A percentile compares a stretch with the other conserved stretches of the same genome.
phyloP scores from a whole-genome alignment of 2,329 filamentous ascomycete species.

The Nigrospora oryzae region DNA sequence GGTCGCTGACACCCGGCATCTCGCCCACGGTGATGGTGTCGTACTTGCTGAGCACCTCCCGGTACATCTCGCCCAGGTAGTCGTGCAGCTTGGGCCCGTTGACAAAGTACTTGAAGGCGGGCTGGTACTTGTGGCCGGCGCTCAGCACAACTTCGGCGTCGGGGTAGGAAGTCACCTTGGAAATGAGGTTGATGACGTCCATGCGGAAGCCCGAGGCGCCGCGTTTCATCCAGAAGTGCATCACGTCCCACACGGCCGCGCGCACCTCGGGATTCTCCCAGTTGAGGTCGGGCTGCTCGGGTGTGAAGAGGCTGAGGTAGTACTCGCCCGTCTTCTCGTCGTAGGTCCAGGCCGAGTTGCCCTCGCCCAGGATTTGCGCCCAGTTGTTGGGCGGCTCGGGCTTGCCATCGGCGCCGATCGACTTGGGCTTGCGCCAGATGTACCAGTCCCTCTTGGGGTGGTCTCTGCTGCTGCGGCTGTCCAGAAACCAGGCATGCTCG shows the following conservation, averaged over 20 bases:
- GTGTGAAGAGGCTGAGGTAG: slow-evolving; percentile 68
- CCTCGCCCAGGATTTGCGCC: slow-evolving; percentile 51
- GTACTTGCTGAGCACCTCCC: slow-evolving; percentile 47
- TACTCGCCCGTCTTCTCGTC: slow-evolving; percentile 67
- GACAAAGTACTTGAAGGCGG: slow-evolving; percentile 48
- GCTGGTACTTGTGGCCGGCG: slow-evolving; percentile 36
- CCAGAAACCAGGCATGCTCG: slow-evolving; percentile 63
- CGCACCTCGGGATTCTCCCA: slow-evolving; percentile 67
- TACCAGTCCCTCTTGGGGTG: slow-evolving; percentile 65
- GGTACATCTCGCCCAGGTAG: slow-evolving; percentile 58
- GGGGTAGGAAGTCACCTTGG: slow-evolving; percentile 49
- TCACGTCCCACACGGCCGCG: slow-evolving; percentile 61
- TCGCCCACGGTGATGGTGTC: slow-evolving; percentile 65
- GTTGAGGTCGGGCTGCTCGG: slow-evolving; percentile 76
- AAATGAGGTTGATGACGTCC: slow-evolving; percentile 67
- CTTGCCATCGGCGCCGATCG: slow-evolving; percentile 45
- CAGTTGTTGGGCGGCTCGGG: slow-evolving; percentile 70
- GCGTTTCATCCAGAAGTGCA: slow-evolving; percentile 71
- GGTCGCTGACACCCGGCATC: slow-evolving; percentile 53
- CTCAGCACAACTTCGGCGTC: slow-evolving; percentile 48
- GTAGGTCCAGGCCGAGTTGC: slow-evolving; percentile 58
- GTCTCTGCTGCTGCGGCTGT: slow-evolving; percentile 52
- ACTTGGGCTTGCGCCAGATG: slow-evolving; percentile 44
- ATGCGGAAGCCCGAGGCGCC: slow-evolving; percentile 69
- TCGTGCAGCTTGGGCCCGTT: slow-evolving; percentile 65